These are phyloP conservation scores for Bidens hawaiensis DNA, from an alignment of 140 eudicot genomes.

Conservation along the genomic window DNA sequence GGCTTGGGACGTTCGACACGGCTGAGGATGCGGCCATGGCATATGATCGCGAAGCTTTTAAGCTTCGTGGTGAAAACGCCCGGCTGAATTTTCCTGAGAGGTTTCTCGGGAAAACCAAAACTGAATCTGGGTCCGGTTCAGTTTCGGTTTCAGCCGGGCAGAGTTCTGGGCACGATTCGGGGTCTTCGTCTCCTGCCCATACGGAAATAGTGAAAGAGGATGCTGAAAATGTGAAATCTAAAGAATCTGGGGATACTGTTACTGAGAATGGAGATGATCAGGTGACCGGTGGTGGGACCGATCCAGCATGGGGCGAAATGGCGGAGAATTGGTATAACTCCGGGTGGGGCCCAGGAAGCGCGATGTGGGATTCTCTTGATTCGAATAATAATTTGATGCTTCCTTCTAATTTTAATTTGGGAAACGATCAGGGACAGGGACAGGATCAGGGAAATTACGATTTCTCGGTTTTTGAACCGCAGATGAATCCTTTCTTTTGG, in stretches of 20 bases:
- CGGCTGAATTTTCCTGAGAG: conserved; percentile 87
- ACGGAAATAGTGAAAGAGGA: conserved; percentile 16
- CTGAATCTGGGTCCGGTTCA: not conserved
- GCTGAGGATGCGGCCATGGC: conserved; percentile 99
- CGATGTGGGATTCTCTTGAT: conserved; percentile 88
- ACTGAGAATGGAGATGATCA: conserved; percentile 25
- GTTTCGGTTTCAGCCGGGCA: conserved; percentile 10
- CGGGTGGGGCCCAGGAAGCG: conserved; percentile 98
- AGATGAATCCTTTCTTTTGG: conserved; percentile 43
- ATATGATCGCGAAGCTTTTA: conserved; percentile 86
- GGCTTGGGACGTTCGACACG: conserved; percentile 96
- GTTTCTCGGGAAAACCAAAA: conserved; percentile 43
- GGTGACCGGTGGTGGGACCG: conserved; percentile 26
- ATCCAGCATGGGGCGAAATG: conserved; percentile 73
- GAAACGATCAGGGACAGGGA: conserved; percentile 13
- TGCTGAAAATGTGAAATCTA: conserved; percentile 6
- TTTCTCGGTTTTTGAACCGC: conserved; percentile 33
- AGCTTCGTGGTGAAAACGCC: conserved; percentile 82
- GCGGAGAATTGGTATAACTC: conserved; percentile 71
- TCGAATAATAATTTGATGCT: conserved; percentile 44
- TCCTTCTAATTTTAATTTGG: conserved; percentile 46
- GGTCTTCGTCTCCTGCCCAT: conserved; percentile 20
- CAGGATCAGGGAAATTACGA: conserved; percentile 31
- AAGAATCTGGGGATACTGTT: conserved; percentile 25
- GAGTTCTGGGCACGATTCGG: conserved; percentile 12